Base-by-base conservation (phyloP, 1,139 yeast species). In the Diutina scorzettiae region DNA sequence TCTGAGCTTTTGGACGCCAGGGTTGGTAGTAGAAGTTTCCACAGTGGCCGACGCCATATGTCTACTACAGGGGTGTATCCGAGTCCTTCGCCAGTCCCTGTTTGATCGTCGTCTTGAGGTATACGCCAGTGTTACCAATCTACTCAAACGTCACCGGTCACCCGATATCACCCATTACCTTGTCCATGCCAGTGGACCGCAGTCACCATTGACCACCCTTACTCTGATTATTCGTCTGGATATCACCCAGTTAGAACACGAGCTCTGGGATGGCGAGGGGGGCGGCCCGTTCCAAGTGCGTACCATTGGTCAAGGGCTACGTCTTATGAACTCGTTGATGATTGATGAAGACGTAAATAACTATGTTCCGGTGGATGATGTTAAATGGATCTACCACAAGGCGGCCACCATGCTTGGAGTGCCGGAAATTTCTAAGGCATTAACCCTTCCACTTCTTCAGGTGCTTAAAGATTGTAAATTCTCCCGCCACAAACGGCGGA, bases 301-400 rank as follows among this genome's bases (percentile, higher is more conserved):
- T 25, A 53, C 59, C 5, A 56, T 67, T 18, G 60, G 63, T 42
- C 74, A 68, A 48, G 70, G 70, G 5, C 52, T 68, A 31, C 66
- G 63, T 45, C 49, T 69, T 12, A 51, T 66, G 42, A 56, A 59
- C 31, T 54, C 49, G 41, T 48, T 69, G 36, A 52, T 68, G 53
- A 43, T 58, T 9, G 63, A 63, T 41, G 57, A 51, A 3, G 63
- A 59, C 17, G 51, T 69, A 42, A 64, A 62, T 46, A 51, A 51
- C 28, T 55, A 50, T 41, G 44, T 68, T 7, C 57, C 69, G 1
- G 46, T 59, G 6, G 63, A 57, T 0, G 64, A 63, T 36, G 51
- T 61, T n/a, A 53, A 54, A 39, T 68, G 71, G 72, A 57, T 62
- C 46, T 68, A 66, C 47, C 47, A 52, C 18, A 72, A 64, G 48